Evolutionary conservation across 352 stramenopile species (phyloP).

Genomic region (Globisporangium takayamanum): DNA sequence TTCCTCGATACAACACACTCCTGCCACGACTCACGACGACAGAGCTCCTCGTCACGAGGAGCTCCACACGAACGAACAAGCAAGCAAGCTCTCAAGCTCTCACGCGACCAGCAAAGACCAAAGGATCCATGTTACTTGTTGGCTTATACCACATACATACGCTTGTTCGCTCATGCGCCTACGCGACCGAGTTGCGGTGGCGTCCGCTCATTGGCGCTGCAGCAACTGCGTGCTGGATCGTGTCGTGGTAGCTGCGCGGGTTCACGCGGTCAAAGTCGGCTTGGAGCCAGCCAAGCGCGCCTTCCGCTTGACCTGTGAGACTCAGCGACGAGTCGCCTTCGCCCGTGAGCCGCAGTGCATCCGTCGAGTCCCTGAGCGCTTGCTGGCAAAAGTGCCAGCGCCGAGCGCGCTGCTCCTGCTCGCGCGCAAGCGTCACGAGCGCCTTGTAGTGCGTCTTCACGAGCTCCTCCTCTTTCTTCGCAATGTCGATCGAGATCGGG

Average conservation of each 20-base stretch:
- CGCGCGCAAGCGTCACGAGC: slow-evolving; percentile 31
- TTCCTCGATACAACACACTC: too few species aligned
- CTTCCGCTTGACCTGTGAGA: slow-evolving; percentile 19
- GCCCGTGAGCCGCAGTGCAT: not conserved
- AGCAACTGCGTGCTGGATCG: slow-evolving; percentile 12
- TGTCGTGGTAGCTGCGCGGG: slow-evolving; percentile 27
- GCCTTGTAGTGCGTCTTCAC: slow-evolving; percentile 50
- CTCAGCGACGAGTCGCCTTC: slow-evolving; percentile 9
- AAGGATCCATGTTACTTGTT: too few species aligned
- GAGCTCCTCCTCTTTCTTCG: slow-evolving; percentile 33
- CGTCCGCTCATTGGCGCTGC: not conserved
- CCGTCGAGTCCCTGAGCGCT: slow-evolving; percentile 14
- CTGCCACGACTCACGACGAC: too few species aligned
- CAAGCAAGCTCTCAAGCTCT: too few species aligned
- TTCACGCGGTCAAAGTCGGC: slow-evolving; percentile 25
- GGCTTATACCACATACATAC: too few species aligned
- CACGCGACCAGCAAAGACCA: too few species aligned
- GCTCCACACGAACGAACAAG: too few species aligned
- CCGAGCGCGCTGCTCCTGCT: slow-evolving; percentile 28
- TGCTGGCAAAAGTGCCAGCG: slow-evolving; percentile 30
- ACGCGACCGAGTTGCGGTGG: too few species aligned
- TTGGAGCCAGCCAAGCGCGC: slow-evolving; percentile 24
- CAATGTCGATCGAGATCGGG: slow-evolving; percentile 45
- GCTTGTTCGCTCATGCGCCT: too few species aligned
- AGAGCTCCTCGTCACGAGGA: too few species aligned